Evolutionary conservation across 1,284 basidiomycete genomes (phyloP).

Genomic region (Earliella scabrosa): DNA sequence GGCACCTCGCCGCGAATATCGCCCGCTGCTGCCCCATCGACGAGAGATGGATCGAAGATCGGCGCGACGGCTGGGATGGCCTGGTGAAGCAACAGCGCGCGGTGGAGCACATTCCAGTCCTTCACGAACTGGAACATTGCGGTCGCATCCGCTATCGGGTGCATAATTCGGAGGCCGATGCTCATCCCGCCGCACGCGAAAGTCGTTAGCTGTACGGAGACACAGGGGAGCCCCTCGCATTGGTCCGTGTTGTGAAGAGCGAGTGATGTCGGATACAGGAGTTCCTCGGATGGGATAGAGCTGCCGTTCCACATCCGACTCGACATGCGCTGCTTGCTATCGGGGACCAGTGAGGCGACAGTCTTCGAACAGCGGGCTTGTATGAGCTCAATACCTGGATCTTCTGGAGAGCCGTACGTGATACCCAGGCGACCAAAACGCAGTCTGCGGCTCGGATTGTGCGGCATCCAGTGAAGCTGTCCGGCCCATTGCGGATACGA

Average conservation of each 20-base stretch:
- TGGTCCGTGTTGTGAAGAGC: conserved; percentile 31
- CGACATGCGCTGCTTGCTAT: conserved; percentile 14
- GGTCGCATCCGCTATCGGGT: conserved; percentile 45
- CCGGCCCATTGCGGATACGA: conserved; percentile 46
- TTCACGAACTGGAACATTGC: conserved; percentile 40
- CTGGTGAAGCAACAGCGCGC: conserved; percentile 12
- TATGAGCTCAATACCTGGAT: conserved; percentile 46
- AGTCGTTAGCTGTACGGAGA: conserved; percentile 40
- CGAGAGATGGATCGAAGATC: conserved; percentile 38
- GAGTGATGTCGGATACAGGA: conserved; percentile 30
- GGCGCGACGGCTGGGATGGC: conserved; percentile 27
- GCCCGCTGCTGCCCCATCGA: conserved; percentile 40
- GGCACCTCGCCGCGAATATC: conserved; percentile 35
- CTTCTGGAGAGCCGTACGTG: conserved; percentile 35
- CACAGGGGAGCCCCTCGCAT: conserved; percentile 34
- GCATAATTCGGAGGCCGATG: conserved; percentile 40
- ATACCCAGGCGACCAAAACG: conserved; percentile 42
- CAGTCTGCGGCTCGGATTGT: conserved; percentile 25
- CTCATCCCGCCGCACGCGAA: conserved; percentile 31
- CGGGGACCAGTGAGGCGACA: conserved; percentile 33
- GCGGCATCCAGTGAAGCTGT: conserved; percentile 36
- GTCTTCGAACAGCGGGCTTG: conserved; percentile 26
- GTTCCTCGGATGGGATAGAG: conserved; percentile 19
- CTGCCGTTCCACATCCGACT: conserved; percentile 24
- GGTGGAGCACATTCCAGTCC: conserved; percentile 42